Base-by-base conservation (phyloP, 2,329 filamentous ascomycete genomes). In the Fusarium sp. region DNA sequence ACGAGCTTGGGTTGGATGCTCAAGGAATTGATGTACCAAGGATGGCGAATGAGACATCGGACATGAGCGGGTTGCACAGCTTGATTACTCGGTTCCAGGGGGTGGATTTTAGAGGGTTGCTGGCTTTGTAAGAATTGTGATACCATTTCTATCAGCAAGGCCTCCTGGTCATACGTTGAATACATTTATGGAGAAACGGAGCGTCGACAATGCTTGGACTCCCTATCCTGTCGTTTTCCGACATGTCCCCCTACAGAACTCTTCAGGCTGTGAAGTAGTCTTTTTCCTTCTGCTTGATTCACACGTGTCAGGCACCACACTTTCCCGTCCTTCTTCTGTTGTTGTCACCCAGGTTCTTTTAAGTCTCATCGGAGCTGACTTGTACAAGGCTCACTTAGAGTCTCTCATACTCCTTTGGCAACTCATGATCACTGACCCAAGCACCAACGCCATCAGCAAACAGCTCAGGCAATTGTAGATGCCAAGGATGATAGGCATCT, bases 401-500 rank as follows among this genome's bases (percentile, higher is more conserved):
- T 7, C 47, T 7, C 51, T 58, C 66, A 2, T 57, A 70, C 25
- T 60, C 58, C 2, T 27, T 11, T 2, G 66, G 67, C 2, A 70
- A 3, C 8, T 58, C 58, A 22, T 34, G 43, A 6, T 25, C 34
- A 8, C 22, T 30, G 1, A 45, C 43, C 67, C 66, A 70, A 43
- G 58, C 62, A 45, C 3, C 10, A n/a, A 70, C 18, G 3, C 67
- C 67, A 29, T 41, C 29, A 20, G 66, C 62, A 55, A 70, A 70
- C 16, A 70, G 16, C 12, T 55, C 58, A 8, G 67, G 66, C 8
- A 70, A 24, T 4, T 70, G 67, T 13, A 70, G 45, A 38, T 70
- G 67, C 67, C 67, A 70, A 1, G 66, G 67, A 10, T 70, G 66
- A 58, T 51, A 70, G 0, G 67, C 67, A 38, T 43, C n/a, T 0